Evolutionary conservation across 345 rosid species (phyloP).

Genomic region (Eucalyptus tenuipes): DNA sequence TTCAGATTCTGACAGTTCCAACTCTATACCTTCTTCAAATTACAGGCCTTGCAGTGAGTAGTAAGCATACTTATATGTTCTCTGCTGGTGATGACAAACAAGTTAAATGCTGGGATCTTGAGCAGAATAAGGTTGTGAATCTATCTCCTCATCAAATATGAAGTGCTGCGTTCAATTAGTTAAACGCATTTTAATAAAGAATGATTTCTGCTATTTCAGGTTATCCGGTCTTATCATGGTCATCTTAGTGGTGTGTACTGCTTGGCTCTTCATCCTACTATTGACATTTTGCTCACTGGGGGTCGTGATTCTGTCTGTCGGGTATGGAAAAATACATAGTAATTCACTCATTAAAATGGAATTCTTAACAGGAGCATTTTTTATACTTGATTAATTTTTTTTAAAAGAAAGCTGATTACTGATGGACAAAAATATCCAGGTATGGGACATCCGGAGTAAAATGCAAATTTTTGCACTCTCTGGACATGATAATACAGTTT

Average conservation of each 20-base stretch:
- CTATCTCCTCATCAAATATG: not conserved
- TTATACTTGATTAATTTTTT: not conserved
- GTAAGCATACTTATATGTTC: constrained; percentile 84
- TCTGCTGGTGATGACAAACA: constrained; percentile 99
- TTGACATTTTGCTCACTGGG: constrained; percentile 83
- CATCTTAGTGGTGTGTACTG: constrained; percentile 98
- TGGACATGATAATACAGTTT: constrained; percentile 94
- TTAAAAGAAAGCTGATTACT: not conserved
- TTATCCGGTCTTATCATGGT: constrained; percentile 92
- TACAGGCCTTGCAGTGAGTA: constrained; percentile 92
- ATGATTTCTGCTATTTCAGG: constrained; percentile 30
- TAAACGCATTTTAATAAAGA: not conserved
- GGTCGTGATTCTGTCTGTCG: constrained; percentile 99
- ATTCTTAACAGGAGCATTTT: not conserved
- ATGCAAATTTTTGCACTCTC: constrained; percentile 93
- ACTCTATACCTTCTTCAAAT: not conserved
- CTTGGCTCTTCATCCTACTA: constrained; percentile 94
- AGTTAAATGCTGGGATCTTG: constrained; percentile 99
- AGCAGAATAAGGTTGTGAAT: constrained; percentile 81
- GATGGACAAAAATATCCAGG: constrained; percentile 23
- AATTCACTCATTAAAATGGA: not conserved
- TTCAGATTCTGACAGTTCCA: not conserved
- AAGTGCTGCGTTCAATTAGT: not conserved
- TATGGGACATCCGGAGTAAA: constrained; percentile 96
- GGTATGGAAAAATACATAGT: constrained; percentile 22